Conservation (phyloP, 768 basidiomycete genomes). For the Amanita rimosa region DNA sequence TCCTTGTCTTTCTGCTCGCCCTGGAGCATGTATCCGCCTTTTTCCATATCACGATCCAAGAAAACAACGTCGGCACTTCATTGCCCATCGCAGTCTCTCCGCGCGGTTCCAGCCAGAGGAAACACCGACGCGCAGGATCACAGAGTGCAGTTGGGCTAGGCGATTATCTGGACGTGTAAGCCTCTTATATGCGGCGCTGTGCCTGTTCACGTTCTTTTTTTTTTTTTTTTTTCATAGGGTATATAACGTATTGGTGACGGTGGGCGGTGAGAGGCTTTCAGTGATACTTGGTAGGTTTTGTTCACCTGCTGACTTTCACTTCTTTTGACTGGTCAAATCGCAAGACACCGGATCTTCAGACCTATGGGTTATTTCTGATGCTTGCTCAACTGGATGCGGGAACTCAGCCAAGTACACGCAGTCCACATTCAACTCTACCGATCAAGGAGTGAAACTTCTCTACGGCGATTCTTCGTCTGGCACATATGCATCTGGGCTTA, state of each 20-base stretch:
- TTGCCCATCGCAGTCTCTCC: constrained; percentile 21
- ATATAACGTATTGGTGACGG: constrained; percentile 48
- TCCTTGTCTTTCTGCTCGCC: not conserved
- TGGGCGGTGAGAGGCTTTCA: constrained; percentile 41
- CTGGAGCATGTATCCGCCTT: not conserved
- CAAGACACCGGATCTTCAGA: constrained; percentile 73
- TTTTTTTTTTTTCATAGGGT: constrained; percentile 20
- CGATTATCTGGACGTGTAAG: constrained; percentile 53
- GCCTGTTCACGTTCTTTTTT: not conserved
- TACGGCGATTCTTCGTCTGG: constrained; percentile 69
- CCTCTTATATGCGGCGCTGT: not conserved
- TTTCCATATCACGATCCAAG: not conserved
- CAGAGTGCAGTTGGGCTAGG: constrained; percentile 42
- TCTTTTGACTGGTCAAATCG: not conserved
- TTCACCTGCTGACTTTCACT: not conserved
- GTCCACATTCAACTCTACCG: constrained; percentile 32
- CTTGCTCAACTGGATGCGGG: constrained; percentile 34
- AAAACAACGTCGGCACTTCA: constrained; percentile 22
- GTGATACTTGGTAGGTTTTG: constrained; percentile 45
- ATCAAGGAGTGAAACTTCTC: constrained; percentile 34
- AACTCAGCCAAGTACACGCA: constrained; percentile 36
- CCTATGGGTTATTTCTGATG: constrained; percentile 58
- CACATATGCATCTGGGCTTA: constrained; percentile 52
- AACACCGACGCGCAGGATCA: constrained; percentile 14
- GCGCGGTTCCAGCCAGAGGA: constrained; percentile 10